Conservation (phyloP, 176 grass and related monocot genomes). For the Carex parvula region DNA sequence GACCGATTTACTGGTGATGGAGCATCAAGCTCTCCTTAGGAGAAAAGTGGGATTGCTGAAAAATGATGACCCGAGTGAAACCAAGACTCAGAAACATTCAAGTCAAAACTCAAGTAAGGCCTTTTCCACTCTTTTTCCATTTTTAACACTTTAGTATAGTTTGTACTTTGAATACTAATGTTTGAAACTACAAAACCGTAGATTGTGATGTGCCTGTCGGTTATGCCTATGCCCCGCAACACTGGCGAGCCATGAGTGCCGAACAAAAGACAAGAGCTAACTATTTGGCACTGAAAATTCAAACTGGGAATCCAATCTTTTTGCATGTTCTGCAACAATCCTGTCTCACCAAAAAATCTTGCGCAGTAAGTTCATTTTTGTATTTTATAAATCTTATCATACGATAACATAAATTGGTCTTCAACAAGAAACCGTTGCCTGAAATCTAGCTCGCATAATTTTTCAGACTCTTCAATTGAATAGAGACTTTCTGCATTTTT, state of each 20-base stretch:
- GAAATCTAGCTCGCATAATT: background rate
- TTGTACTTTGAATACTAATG: constrained; percentile 2
- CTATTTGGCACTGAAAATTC: constrained; percentile 8
- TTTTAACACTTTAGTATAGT: background rate
- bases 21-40: background rate
- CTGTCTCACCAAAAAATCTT: background rate
- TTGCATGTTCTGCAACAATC: constrained; percentile 17
- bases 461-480: background rate
- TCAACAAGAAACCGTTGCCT: background rate
- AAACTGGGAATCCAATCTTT: constrained; percentile 42
- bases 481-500: no score
- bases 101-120: background rate
- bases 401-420: background rate
- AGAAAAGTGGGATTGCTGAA: background rate
- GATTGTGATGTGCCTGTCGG: background rate
- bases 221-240: constrained; percentile 8
- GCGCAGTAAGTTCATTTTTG: background rate
- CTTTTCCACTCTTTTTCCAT: background rate
- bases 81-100: background rate
- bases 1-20: background rate
- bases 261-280: constrained; percentile 23
- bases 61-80: background rate
- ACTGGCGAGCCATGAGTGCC: background rate
- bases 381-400: background rate
- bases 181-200: constrained; percentile 9